phyloP scores from a whole-genome alignment of 768 basidiomycete species.

The Mrakia gelida region DNA sequence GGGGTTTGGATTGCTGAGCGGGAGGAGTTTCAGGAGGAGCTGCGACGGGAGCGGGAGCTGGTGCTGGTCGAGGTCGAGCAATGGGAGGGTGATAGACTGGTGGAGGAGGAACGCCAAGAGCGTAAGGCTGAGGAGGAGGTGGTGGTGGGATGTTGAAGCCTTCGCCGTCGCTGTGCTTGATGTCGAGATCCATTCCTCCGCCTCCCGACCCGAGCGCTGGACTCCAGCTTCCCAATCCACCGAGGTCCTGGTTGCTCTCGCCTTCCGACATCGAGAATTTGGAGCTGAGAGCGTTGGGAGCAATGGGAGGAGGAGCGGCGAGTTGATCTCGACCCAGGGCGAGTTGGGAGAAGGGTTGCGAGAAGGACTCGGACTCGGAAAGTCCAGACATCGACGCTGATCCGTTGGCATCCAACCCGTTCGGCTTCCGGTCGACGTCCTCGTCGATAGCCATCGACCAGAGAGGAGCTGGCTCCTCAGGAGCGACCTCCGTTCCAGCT shows the following conservation, averaged over 20 bases:
- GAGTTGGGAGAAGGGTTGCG: conserved; percentile 24
- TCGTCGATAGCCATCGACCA: neutral
- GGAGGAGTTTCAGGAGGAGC: neutral
- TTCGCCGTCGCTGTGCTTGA: neutral
- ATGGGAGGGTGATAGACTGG: conserved; percentile 11
- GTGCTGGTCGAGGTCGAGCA: neutral
- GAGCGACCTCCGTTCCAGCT: neutral
- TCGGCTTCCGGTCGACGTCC: neutral
- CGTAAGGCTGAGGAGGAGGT: neutral
- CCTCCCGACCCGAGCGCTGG: neutral
- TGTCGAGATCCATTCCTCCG: neutral
- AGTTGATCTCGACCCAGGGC: conserved; percentile 4
- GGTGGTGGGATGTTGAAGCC: neutral
- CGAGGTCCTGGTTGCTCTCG: neutral
- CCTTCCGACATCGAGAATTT: neutral
- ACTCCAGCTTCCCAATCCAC: neutral
- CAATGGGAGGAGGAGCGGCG: neutral
- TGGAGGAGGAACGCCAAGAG: neutral
- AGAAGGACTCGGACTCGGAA: neutral
- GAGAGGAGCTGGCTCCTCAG: neutral
- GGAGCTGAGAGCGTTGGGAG: conserved; percentile 10
- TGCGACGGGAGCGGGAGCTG: neutral
- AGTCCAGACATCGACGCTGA: neutral
- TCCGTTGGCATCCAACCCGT: neutral
- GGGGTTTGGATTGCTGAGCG: neutral